These are phyloP conservation scores for Fusarium fujikuroi DNA, from an alignment of 2,329 filamentous ascomycete genomes.

Conservation along the genomic window DNA sequence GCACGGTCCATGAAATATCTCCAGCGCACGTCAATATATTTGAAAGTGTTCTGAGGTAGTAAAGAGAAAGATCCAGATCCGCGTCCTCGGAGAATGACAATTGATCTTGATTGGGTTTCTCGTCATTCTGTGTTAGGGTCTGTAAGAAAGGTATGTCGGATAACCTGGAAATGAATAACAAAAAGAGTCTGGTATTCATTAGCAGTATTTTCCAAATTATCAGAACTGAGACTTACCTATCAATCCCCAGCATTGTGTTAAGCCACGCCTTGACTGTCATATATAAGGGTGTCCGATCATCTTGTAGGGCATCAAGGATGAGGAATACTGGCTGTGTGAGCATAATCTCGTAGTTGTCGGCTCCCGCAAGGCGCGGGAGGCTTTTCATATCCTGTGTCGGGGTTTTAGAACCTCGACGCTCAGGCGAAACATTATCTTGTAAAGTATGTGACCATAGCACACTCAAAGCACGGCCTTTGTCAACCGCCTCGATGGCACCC, in stretches of 20 bases:
- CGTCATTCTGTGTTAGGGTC: slow-evolving; percentile 23
- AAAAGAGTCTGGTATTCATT: slow-evolving; percentile 62
- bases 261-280: slow-evolving; percentile 86
- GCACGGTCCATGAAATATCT: slow-evolving; percentile 74
- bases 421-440: slow-evolving; percentile 64
- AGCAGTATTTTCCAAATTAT: not conserved
- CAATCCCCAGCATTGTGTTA: slow-evolving; percentile 70
- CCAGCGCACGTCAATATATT: slow-evolving; percentile 75
- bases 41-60: slow-evolving; percentile 79
- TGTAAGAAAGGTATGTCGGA: slow-evolving; percentile 64
- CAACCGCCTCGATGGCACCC: slow-evolving; percentile 55
- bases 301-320: slow-evolving; percentile 79
- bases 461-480: slow-evolving; percentile 75
- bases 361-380: slow-evolving; percentile 61
- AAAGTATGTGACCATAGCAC: slow-evolving; percentile 85
- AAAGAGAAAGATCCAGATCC: slow-evolving; percentile 80
- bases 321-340: slow-evolving; percentile 84
- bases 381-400: slow-evolving; percentile 50
- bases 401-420: slow-evolving; percentile 62
- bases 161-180: slow-evolving; percentile 69
- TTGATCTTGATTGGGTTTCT: slow-evolving; percentile 27
- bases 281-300: slow-evolving; percentile 78
- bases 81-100: slow-evolving; percentile 62
- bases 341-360: slow-evolving; percentile 75
- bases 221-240: slow-evolving; percentile 60